Conservation (phyloP, 208 protist genomes). For the Porcisia hertigi region DNA sequence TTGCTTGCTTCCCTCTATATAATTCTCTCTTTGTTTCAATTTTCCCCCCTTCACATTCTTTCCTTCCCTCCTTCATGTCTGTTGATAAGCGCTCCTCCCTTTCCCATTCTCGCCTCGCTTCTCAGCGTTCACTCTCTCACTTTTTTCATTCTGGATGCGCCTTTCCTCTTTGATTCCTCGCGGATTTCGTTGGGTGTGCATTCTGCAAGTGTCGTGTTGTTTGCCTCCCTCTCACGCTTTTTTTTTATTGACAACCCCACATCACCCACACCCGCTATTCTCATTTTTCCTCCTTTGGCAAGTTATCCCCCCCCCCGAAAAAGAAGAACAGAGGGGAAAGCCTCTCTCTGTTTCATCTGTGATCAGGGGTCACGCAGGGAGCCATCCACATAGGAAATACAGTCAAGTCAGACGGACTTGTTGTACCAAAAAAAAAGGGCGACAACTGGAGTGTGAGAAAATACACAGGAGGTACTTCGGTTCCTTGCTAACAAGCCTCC, state of each 20-base stretch:
- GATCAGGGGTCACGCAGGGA: neutral
- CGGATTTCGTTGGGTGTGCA: too few species aligned
- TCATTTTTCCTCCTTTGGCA: too few species aligned
- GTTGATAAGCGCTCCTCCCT: neutral
- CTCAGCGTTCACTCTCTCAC: neutral
- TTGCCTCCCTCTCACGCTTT: neutral
- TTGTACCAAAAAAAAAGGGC: neutral
- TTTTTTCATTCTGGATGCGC: neutral
- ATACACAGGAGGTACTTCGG: neutral
- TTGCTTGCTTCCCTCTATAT: neutral
- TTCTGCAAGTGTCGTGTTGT: too few species aligned
- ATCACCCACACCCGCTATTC: too few species aligned
- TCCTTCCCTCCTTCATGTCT: neutral
- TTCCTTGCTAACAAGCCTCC: too few species aligned
- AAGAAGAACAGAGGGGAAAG: too few species aligned
- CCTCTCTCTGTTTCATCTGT: neutral
- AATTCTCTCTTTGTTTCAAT: neutral
- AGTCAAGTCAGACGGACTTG: neutral
- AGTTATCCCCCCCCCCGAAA: too few species aligned
- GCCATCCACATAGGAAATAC: neutral
- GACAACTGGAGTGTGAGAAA: neutral
- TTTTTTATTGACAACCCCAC: too few species aligned
- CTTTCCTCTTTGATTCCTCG: too few species aligned
- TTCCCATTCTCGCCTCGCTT: neutral
- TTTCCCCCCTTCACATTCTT: neutral